phyloP scores from a whole-genome alignment of 2,329 filamentous ascomycete genomes.

The Alternaria viburni region DNA sequence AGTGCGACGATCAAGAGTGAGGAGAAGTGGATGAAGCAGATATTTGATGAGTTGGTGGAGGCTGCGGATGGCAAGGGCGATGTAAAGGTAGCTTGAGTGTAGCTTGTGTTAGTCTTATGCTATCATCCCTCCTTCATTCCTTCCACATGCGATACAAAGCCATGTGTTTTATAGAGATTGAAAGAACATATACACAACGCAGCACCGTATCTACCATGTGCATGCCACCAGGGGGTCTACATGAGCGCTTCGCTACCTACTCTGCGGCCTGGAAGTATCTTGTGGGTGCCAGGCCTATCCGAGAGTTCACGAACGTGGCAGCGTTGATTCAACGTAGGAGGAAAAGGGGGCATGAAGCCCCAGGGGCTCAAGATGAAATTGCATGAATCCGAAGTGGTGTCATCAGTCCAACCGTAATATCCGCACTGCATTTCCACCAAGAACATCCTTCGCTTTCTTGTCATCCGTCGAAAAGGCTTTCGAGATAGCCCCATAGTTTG shows the following conservation, averaged over 20 bases:
- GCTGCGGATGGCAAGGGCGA: slow-evolving; percentile 53
- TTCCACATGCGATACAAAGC: neutral
- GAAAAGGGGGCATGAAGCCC: neutral
- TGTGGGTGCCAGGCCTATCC: neutral
- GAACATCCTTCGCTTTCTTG: slow-evolving; percentile 58
- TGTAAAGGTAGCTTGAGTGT: neutral
- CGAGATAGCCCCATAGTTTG: slow-evolving; percentile 64
- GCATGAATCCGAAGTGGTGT: neutral
- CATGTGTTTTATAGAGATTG: neutral
- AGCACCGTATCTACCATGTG: neutral
- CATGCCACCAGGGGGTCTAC: neutral
- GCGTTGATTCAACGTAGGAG: neutral
- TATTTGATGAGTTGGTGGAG: slow-evolving; percentile 76
- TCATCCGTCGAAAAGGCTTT: slow-evolving; percentile 56
- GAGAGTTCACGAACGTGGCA: neutral
- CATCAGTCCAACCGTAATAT: slow-evolving; percentile 51
- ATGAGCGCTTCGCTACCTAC: neutral
- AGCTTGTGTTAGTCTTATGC: neutral
- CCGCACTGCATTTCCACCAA: slow-evolving; percentile 66
- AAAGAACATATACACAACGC: neutral
- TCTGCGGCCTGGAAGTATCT: neutral
- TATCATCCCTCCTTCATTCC: neutral
- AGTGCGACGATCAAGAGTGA: slow-evolving; percentile 74
- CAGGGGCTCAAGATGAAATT: neutral
- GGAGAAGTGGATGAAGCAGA: slow-evolving; percentile 72